Percentiles rank a stretch among this genome's conserved stretches.
Evolutionary conservation across 1,139 yeast species (phyloP).

Genomic region (Candida gigantensis): DNA sequence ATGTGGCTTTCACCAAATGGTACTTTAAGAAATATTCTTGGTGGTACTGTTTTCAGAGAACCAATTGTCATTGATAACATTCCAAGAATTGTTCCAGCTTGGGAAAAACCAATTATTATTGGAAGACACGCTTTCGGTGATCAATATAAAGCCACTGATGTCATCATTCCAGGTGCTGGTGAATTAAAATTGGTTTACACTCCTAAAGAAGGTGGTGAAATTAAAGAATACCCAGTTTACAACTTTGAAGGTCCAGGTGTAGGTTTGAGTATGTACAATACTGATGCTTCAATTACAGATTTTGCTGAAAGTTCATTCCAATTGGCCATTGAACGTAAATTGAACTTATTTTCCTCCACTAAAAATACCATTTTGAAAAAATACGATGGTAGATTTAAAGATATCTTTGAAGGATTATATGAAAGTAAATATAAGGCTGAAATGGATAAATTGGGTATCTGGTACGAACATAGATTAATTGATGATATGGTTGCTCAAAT

Average conservation of each 20-base stretch:
- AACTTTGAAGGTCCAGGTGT: conserved; percentile 81
- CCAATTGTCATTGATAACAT: conserved; percentile 89
- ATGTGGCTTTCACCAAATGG: conserved; percentile 99
- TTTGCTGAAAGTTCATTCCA: conserved; percentile 93
- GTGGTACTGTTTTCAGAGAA: conserved; percentile 96
- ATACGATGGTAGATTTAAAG: conserved; percentile 94
- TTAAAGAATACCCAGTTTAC: conserved; percentile 61
- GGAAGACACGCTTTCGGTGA: conserved; percentile 98
- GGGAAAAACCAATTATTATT: conserved; percentile 94
- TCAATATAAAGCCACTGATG: conserved; percentile 91
- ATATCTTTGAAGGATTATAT: conserved; percentile 81
- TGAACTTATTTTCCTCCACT: conserved; percentile 84
- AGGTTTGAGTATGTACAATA: conserved; percentile 92
- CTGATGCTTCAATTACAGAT: conserved; percentile 84
- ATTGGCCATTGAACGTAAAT: conserved; percentile 73
- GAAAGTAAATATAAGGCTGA: conserved; percentile 65
- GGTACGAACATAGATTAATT: conserved; percentile 95
- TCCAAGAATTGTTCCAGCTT: conserved; percentile 86
- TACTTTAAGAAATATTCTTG: conserved; percentile 89
- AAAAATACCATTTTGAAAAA: conserved; percentile 91
- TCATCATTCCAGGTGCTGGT: conserved; percentile 79
- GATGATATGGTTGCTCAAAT: conserved; percentile 99
- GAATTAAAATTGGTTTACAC: conserved; percentile 74
- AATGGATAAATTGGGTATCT: conserved; percentile 77
- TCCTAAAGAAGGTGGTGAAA: conserved; percentile 67